phyloP scores from a whole-genome alignment of 345 rosid genomes.

The Gossypium raimondii region DNA sequence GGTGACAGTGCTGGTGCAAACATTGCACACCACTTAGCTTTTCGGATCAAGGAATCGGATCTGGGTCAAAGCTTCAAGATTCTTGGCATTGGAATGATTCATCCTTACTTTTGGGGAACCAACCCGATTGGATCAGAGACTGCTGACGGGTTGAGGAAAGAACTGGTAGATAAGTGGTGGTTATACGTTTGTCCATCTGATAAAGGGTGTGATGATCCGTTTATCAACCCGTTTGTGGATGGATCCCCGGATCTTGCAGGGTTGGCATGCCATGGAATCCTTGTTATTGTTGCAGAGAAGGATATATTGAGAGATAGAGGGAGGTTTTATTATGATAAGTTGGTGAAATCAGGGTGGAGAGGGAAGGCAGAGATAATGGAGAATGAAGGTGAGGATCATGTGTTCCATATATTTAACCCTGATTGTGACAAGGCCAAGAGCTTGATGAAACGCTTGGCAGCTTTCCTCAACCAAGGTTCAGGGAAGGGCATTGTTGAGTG shows the following conservation, averaged over 20 bases:
- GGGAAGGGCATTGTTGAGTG: not conserved
- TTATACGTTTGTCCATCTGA: slow-evolving; percentile 54
- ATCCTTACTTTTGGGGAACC: slow-evolving; percentile 67
- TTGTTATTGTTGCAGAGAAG: slow-evolving; percentile 57
- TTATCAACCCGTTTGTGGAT: slow-evolving; percentile 61
- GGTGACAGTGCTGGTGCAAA: slow-evolving; percentile 87
- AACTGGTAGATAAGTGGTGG: slow-evolving; percentile 88
- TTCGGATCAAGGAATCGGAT: slow-evolving; percentile 28
- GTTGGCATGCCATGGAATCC: slow-evolving; percentile 45
- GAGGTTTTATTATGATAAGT: slow-evolving; percentile 41
- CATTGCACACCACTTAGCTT: slow-evolving; percentile 60
- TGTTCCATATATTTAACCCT: slow-evolving; percentile 57
- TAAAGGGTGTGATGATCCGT: slow-evolving; percentile 67
- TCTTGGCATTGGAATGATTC: slow-evolving; percentile 60
- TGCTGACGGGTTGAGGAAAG: slow-evolving; percentile 35
- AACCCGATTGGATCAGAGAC: slow-evolving; percentile 57
- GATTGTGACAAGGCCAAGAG: slow-evolving; percentile 39
- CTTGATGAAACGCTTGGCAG: slow-evolving; percentile 42
- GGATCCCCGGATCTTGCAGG: slow-evolving; percentile 41
- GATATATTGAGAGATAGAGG: slow-evolving; percentile 61
- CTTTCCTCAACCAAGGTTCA: slow-evolving; percentile 33
- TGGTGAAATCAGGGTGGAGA: slow-evolving; percentile 45
- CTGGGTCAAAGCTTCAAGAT: slow-evolving; percentile 26
- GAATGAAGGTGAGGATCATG: slow-evolving; percentile 59
- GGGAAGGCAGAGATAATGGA: slow-evolving; percentile 52